Evolutionary conservation across 495 filamentous ascomycete genomes (phyloP).

Genomic region (Neurospora discreta): DNA sequence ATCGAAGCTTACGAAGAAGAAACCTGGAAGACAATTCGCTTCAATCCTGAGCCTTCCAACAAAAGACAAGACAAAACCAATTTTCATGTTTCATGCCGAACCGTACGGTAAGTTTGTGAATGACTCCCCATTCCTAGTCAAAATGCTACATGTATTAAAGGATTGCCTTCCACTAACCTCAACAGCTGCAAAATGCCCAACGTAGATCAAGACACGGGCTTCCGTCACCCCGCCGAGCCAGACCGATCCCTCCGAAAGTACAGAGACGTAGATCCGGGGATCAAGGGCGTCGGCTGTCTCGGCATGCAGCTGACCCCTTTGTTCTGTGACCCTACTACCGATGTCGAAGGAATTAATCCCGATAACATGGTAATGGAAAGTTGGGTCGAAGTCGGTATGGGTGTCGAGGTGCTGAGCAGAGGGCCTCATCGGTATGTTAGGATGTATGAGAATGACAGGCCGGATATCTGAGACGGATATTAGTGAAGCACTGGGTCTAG

Average conservation of each 20-base stretch:
- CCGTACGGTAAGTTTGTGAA: conserved; percentile 35
- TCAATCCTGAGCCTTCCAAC: conserved; percentile 36
- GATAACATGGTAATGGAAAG: conserved; percentile 17
- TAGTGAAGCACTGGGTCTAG: background rate
- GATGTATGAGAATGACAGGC: conserved; percentile 10
- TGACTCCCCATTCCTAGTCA: conserved; percentile 1
- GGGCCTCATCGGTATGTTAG: conserved; percentile 31
- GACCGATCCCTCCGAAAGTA: conserved; percentile 58
- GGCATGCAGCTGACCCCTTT: conserved; percentile 77
- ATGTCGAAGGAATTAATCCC: conserved; percentile 1
- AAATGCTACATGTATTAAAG: conserved; percentile 1
- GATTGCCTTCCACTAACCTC: background rate
- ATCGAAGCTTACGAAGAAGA: conserved; percentile 50
- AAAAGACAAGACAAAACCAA: conserved; percentile 14
- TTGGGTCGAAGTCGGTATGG: conserved; percentile 36
- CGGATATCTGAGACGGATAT: background rate
- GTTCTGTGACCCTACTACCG: conserved; percentile 18
- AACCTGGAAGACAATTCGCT: conserved; percentile 59
- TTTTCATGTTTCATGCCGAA: conserved; percentile 57
- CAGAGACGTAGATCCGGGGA: conserved; percentile 64
- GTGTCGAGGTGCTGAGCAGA: conserved; percentile 25
- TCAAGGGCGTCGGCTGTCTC: conserved; percentile 57
- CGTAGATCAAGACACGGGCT: conserved; percentile 61
- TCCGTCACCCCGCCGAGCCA: conserved; percentile 61
- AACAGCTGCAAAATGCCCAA: conserved; percentile 72